A percentile compares a stretch with the other conserved stretches of the same genome.
Evolutionary conservation across 148 eudicot genomes (phyloP).

Genomic region (Vaccinium myrtillus): DNA sequence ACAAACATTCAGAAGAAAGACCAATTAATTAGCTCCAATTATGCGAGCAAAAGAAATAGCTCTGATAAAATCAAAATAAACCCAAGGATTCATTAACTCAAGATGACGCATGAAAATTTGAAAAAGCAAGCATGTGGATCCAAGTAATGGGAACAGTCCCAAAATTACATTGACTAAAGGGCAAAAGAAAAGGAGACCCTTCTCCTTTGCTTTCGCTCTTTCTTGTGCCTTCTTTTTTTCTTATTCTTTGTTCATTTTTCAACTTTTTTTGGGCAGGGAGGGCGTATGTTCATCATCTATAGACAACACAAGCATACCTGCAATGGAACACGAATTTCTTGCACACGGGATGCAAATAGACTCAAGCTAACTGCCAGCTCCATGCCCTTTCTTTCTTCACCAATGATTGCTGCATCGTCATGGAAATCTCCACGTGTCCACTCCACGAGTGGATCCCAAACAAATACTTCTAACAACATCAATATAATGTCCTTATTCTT

Average conservation of each 20-base stretch:
- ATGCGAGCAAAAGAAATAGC: neutral
- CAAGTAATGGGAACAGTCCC: neutral
- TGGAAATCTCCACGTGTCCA: conserved; percentile 98
- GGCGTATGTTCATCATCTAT: neutral
- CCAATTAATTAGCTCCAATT: conserved; percentile 7
- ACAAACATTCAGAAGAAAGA: neutral
- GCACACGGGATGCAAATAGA: conserved; percentile 97
- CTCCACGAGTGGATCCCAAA: conserved; percentile 99
- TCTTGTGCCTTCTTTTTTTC: neutral
- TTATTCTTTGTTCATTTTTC: neutral
- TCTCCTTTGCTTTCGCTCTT: neutral
- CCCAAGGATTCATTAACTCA: neutral
- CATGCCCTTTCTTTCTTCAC: conserved; percentile 99
- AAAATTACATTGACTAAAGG: neutral
- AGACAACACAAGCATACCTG: conserved; percentile 53
- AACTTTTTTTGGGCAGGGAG: neutral
- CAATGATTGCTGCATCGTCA: conserved; percentile 97
- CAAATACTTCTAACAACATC: conserved; percentile 92
- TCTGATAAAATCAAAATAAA: neutral
- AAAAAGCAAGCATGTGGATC: conserved; percentile 5
- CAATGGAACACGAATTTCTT: conserved; percentile 95
- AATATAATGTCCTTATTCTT: conserved; percentile 81
- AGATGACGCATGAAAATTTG: conserved; percentile 2
- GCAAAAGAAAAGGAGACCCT: neutral
- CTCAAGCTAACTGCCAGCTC: conserved; percentile 98